Evolutionary conservation across 768 basidiomycete genomes (phyloP).

Genomic region (Tremella yokohamensis): DNA sequence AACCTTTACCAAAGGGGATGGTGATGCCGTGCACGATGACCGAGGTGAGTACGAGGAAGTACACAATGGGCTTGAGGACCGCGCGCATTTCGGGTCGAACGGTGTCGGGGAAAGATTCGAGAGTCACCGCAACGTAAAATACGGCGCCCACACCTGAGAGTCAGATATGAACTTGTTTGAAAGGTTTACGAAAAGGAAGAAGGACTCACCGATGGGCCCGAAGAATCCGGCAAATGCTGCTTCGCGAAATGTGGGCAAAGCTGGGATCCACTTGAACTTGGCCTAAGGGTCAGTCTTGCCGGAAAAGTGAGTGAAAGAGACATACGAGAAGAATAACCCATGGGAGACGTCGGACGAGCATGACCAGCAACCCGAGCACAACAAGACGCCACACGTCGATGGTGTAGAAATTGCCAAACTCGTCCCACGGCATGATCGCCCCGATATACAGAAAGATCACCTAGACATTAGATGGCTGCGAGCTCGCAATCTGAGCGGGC

Average conservation of each 20-base stretch:
- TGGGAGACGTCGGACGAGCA: slow-evolving; percentile 51
- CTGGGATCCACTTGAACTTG: slow-evolving; percentile 41
- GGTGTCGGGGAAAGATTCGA: slow-evolving; percentile 48
- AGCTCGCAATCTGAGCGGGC: slow-evolving; percentile 16
- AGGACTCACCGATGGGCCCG: slow-evolving; percentile 46
- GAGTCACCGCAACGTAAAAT: slow-evolving; percentile 52
- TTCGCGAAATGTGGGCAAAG: slow-evolving; percentile 42
- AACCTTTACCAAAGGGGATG: slow-evolving; percentile 50
- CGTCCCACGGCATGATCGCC: slow-evolving; percentile 49
- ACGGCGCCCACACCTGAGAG: slow-evolving; percentile 29
- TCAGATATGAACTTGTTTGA: slow-evolving; percentile 1
- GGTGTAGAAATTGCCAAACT: slow-evolving; percentile 33
- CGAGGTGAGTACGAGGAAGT: slow-evolving; percentile 51
- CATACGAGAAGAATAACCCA: slow-evolving; percentile 49
- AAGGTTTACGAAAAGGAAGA: slow-evolving; percentile 3
- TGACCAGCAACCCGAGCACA: slow-evolving; percentile 50
- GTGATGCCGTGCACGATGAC: slow-evolving; percentile 52
- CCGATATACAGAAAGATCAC: slow-evolving; percentile 52
- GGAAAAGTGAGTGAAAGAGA: slow-evolving; percentile 4
- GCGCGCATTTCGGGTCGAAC: slow-evolving; percentile 36
- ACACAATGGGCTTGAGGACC: slow-evolving; percentile 49
- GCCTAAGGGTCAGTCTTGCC: neutral
- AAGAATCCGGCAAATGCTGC: slow-evolving; percentile 52
- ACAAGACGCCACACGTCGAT: slow-evolving; percentile 52
- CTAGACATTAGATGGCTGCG: slow-evolving; percentile 8